phyloP scores from a whole-genome alignment of 805 yeast species.

The Hanseniaspora vineae region DNA sequence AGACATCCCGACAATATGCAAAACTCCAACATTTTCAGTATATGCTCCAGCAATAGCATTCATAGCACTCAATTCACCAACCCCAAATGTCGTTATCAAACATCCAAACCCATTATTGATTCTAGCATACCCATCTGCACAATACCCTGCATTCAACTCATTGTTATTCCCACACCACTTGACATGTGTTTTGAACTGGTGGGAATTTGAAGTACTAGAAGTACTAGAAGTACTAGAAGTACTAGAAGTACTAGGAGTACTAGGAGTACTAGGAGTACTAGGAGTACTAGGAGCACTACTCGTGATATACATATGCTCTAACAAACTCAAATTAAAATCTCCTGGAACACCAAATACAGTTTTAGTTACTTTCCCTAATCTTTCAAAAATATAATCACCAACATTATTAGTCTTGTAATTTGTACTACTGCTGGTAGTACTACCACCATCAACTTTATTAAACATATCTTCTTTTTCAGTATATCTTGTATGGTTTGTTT shows the following conservation, averaged over 20 bases:
- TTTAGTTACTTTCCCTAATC: constrained; percentile 44
- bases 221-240: no score
- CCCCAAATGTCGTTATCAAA: constrained; percentile 61
- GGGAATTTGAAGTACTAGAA: no score
- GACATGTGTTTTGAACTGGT: not conserved
- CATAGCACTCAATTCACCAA: constrained; percentile 76
- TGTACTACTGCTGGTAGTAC: no score
- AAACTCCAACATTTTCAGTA: constrained; percentile 67
- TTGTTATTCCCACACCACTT: constrained; percentile 75
- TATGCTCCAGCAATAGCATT: constrained; percentile 76
- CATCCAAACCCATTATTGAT: constrained; percentile 52
- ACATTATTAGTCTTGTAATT: constrained; percentile 27
- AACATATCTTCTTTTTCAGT: no score
- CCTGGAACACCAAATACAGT: constrained; percentile 73
- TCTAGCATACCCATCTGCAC: constrained; percentile 83
- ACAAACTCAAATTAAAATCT: constrained; percentile 52
- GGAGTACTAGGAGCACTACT: no score
- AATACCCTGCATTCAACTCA: constrained; percentile 80
- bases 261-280: no score
- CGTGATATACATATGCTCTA: constrained; percentile 61
- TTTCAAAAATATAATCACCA: constrained; percentile 52
- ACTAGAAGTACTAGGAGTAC: no score
- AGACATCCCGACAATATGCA: constrained; percentile 68
- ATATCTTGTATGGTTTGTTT: no score
- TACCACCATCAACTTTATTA: no score